Base-by-base conservation (phyloP, 2,329 filamentous ascomycete species). In the Trichoderma brevicompactum region DNA sequence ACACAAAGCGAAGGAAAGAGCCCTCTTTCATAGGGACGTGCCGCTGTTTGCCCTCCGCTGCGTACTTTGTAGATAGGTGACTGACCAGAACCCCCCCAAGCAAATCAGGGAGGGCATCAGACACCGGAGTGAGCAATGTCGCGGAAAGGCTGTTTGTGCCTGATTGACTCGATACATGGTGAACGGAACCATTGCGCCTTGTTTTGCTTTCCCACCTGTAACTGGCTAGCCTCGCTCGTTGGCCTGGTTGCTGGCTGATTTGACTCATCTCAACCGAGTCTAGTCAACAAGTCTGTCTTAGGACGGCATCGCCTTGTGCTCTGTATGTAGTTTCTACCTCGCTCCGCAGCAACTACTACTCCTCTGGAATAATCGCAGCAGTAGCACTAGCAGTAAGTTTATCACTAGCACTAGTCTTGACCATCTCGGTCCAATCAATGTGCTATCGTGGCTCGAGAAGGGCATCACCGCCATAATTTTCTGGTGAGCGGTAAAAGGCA, bases 391-490 rank as follows among this genome's bases (percentile, higher is more conserved):
- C 23, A 28, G 23, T 28, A 28, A 28, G 23, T 28, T 28, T 28
- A 28, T 28, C 23, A 28, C 23, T 10, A 13, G 17, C 32, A 40
- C 23, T 28, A 19, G 40, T 17, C 32, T 48, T 48, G n/a, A 15
- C 23, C 59, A 36, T 9, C 8, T 13, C 10, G 41, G 28, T 6
- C 48, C 38, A 44, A 62, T 36, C 48, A 53, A 44, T 52, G 12
- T 32, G 17, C 19, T 38, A 17, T 34, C 48, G 48, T 53, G 38
- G 6, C 48, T n/a, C 49, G 13, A 41, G 46, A 53, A 62, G 23
- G 59, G 58, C 58, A 52, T 62, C 48, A 44, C 58, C 58, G 48
- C 58, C 36, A 53, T 2, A 13, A 17, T 7, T 19, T 19, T 44
- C 23, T 28, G 34, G 56, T 19, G 34, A 41, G 56, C 44, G 34